Evolutionary conservation across 495 filamentous ascomycete genomes (phyloP).

Genomic region (Penicillium waksmanii): DNA sequence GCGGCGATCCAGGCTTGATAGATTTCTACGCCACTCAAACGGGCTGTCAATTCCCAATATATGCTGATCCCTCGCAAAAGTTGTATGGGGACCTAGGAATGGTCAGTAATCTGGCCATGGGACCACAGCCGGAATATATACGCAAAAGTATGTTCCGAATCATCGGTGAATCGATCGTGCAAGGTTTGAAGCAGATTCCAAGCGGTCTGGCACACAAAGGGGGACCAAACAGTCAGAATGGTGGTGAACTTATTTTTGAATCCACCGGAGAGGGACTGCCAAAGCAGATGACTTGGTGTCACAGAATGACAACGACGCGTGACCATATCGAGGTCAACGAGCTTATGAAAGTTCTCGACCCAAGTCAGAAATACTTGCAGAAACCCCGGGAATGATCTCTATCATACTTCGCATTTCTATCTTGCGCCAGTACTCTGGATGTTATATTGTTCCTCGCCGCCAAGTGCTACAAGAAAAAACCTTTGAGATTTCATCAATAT

Average conservation of each 20-base stretch:
- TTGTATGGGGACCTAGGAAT: slow-evolving; percentile 77
- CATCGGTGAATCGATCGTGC: slow-evolving; percentile 55
- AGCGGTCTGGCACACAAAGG: slow-evolving; percentile 61
- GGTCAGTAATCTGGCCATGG: slow-evolving; percentile 63
- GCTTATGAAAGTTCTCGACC: slow-evolving; percentile 60
- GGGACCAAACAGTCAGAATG: slow-evolving; percentile 72
- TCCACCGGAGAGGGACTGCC: slow-evolving; percentile 35
- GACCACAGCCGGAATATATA: slow-evolving; percentile 69
- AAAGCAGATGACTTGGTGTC: slow-evolving; percentile 74
- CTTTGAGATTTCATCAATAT: too few species aligned
- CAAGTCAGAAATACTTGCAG: background rate
- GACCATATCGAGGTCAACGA: slow-evolving; percentile 75
- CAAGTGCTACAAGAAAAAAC: too few species aligned
- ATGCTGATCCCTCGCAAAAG: slow-evolving; percentile 70
- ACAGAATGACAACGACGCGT: slow-evolving; percentile 79
- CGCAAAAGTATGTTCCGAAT: slow-evolving; percentile 49
- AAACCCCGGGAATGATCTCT: background rate
- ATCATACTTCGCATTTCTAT: background rate
- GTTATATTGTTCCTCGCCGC: too few species aligned
- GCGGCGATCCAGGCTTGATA: slow-evolving; percentile 76
- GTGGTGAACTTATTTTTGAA: slow-evolving; percentile 86
- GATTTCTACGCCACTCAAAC: slow-evolving; percentile 65
- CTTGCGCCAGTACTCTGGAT: background rate
- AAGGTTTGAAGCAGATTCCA: slow-evolving; percentile 57
- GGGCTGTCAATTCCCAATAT: slow-evolving; percentile 75